phyloP scores from a whole-genome alignment of 495 filamentous ascomycete genomes.

The Penicillium bovifimosum region DNA sequence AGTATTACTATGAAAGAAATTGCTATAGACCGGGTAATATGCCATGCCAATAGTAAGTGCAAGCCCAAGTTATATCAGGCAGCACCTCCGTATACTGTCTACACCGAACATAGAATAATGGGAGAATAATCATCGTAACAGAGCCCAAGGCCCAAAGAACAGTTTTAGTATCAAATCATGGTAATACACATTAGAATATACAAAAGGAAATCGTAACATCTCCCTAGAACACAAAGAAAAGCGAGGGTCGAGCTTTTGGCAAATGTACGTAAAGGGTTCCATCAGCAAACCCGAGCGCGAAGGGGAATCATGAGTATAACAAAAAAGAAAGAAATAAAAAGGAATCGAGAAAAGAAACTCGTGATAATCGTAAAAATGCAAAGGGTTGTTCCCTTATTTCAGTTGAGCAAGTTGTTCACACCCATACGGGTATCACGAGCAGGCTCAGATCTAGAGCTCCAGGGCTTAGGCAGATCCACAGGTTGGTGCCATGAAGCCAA shows the following conservation, averaged over 20 bases:
- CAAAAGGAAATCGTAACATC: conserved; percentile 24
- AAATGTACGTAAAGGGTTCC: conserved; percentile 29
- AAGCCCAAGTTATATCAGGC: background rate
- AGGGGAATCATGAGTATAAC: conserved; percentile 22
- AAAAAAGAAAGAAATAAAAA: conserved; percentile 9
- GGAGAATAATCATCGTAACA: conserved; percentile 5
- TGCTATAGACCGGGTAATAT: background rate
- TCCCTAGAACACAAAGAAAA: conserved; percentile 22
- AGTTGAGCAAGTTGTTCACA: conserved; percentile 37
- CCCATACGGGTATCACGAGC: conserved; percentile 44
- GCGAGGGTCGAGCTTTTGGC: conserved; percentile 17
- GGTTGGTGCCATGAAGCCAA: conserved; percentile 30
- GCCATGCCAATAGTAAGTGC: background rate
- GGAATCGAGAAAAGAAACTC: conserved; percentile 8
- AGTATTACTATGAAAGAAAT: background rate
- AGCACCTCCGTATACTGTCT: background rate
- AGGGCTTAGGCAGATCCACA: conserved; percentile 18
- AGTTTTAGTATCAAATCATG: conserved; percentile 23
- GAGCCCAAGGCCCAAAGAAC: conserved; percentile 7
- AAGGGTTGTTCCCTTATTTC: background rate
- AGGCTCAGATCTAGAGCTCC: conserved; percentile 22
- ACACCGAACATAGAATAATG: background rate
- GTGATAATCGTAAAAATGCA: conserved; percentile 9
- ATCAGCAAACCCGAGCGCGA: conserved; percentile 8
- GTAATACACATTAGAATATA: conserved; percentile 37